phyloP scores from a whole-genome alignment of 2,329 filamentous ascomycete genomes.

The Cytospora piceicola region DNA sequence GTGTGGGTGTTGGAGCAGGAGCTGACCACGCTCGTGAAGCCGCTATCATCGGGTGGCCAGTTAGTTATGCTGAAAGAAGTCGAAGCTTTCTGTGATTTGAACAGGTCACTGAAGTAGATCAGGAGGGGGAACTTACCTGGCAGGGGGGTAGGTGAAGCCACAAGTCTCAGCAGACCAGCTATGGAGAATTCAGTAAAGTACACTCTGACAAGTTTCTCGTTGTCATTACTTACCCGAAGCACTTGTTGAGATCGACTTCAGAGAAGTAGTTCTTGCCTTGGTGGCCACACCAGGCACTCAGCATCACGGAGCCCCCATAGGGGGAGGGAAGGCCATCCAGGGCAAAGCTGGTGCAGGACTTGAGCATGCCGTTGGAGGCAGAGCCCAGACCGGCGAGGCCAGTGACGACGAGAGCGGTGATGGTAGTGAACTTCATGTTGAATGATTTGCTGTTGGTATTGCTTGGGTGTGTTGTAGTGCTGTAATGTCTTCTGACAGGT shows the following conservation, averaged over 20 bases:
- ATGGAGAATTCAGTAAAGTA: neutral
- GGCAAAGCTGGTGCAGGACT: neutral
- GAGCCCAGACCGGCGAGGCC: neutral
- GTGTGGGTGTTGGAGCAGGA: neutral
- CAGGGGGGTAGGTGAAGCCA: neutral
- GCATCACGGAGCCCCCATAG: neutral
- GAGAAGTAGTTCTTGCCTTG: neutral
- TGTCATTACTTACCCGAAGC: neutral
- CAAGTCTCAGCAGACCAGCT: neutral
- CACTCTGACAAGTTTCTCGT: neutral
- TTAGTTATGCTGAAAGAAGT: neutral
- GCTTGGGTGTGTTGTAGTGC: neutral
- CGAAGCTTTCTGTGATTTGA: neutral
- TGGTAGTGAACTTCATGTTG: neutral
- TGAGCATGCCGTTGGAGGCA: neutral
- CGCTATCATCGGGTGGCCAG: neutral
- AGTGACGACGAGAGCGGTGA: neutral
- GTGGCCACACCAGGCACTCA: neutral
- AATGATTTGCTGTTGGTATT: neutral
- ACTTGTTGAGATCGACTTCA: constrained; percentile 6
- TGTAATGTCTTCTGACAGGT: neutral
- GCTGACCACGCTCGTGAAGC: neutral
- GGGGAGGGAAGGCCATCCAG: neutral
- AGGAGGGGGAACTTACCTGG: neutral
- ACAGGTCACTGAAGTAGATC: neutral